Evolutionary conservation across 495 filamentous ascomycete genomes (phyloP).

Genomic region (Penicilliopsis zonata): DNA sequence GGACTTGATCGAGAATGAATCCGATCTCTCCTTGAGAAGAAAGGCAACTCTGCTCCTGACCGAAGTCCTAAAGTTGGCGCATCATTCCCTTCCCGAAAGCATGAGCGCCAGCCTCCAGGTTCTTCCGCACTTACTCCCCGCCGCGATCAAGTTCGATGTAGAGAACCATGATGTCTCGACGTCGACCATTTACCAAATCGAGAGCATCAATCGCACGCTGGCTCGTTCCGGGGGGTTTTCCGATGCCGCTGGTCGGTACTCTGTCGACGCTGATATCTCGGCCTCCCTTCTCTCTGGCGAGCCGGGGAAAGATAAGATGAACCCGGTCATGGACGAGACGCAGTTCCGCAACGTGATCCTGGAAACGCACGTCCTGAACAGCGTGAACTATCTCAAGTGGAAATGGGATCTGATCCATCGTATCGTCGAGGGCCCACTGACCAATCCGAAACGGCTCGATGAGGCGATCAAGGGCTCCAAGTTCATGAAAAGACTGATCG

Average conservation of each 20-base stretch:
- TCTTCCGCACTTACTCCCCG: conserved; percentile 66
- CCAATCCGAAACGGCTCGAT: conserved; percentile 83
- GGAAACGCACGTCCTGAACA: conserved; percentile 76
- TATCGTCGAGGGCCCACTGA: conserved; percentile 85
- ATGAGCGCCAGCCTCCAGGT: conserved; percentile 75
- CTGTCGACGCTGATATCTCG: conserved; percentile 35
- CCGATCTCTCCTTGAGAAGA: conserved; percentile 63
- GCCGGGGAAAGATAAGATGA: conserved; percentile 57
- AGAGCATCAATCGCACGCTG: conserved; percentile 88
- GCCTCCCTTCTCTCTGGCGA: conserved; percentile 37
- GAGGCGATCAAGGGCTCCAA: conserved; percentile 92
- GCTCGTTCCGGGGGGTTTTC: conserved; percentile 54
- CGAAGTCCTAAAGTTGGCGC: conserved; percentile 80
- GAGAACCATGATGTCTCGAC: conserved; percentile 70
- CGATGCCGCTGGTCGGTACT: conserved; percentile 27
- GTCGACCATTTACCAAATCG: conserved; percentile 88
- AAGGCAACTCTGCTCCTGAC: conserved; percentile 86
- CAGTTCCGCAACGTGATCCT: conserved; percentile 76
- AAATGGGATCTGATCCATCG: conserved; percentile 87
- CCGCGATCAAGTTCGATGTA: conserved; percentile 56
- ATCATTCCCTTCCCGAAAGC: conserved; percentile 64
- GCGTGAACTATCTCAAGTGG: conserved; percentile 86
- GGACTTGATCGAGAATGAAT: conserved; percentile 54
- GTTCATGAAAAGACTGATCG: conserved; percentile 86
- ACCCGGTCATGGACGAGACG: conserved; percentile 71